Conservation (phyloP, 2,329 filamentous ascomycete genomes). For the Thermochaetoides dissita region DNA sequence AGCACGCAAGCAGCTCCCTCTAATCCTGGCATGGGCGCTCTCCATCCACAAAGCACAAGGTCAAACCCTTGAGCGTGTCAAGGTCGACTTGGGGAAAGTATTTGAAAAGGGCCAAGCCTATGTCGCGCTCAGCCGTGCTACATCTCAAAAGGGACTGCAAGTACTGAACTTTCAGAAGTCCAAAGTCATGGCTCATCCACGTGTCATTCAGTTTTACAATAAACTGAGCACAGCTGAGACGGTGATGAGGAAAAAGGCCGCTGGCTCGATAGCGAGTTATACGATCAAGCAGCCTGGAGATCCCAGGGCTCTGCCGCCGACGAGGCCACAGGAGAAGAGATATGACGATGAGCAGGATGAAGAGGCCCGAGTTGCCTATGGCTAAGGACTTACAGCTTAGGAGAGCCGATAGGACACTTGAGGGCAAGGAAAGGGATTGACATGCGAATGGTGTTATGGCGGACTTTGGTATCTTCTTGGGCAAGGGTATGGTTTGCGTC, state of each 20-base stretch:
- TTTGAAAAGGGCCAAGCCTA: slow-evolving; percentile 98
- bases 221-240: slow-evolving; percentile 60
- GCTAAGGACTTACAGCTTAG: slow-evolving; percentile 17
- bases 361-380: slow-evolving; percentile 33
- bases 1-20: slow-evolving; percentile 64
- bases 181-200: slow-evolving; percentile 89
- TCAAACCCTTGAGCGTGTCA: slow-evolving; percentile 84
- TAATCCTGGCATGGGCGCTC: slow-evolving; percentile 92
- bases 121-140: slow-evolving; percentile 86
- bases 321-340: background rate
- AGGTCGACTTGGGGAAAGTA: slow-evolving; percentile 79
- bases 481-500: no score
- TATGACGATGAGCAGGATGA: slow-evolving; percentile 38
- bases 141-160: slow-evolving; percentile 72
- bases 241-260: slow-evolving; percentile 20
- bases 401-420: no score
- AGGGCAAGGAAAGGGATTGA: no score
- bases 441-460: background rate
- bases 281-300: slow-evolving; percentile 20
- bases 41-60: slow-evolving; percentile 98
- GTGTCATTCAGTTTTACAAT: slow-evolving; percentile 73
- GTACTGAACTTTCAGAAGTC: slow-evolving; percentile 75
- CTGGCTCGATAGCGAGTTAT: slow-evolving; percentile 27
- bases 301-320: no score
- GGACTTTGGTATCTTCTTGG: no score